phyloP scores from a whole-genome alignment of 73 alveolate genomes.

The Paramecium pentaurelia region DNA sequence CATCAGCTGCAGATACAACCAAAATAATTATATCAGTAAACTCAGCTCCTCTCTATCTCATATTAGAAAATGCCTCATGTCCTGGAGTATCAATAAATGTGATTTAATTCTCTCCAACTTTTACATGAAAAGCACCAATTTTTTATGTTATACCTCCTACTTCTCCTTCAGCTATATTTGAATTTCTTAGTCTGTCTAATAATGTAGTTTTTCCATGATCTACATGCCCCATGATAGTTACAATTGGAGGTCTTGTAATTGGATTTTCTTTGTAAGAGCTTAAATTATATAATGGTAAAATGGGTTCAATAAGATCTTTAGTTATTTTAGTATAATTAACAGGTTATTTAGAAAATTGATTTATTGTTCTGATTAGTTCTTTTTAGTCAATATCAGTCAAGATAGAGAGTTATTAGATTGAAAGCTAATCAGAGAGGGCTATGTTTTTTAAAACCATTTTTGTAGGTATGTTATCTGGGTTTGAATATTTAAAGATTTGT shows the following conservation, averaged over 20 bases:
- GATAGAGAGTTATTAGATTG: neutral
- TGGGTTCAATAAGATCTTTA: neutral
- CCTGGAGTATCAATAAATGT: conserved; percentile 98
- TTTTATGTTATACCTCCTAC: conserved; percentile 91
- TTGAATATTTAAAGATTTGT: neutral
- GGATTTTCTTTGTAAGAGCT: neutral
- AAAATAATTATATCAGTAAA: conserved; percentile 88
- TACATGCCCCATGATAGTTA: conserved; percentile 97
- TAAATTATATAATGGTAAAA: neutral
- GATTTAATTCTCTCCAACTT: conserved; percentile 68
- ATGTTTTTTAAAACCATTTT: neutral
- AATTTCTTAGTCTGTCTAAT: conserved; percentile 81
- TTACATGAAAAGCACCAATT: conserved; percentile 91
- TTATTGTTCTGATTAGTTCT: neutral
- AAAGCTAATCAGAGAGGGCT: neutral
- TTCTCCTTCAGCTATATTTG: conserved; percentile 80
- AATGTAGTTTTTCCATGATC: conserved; percentile 97
- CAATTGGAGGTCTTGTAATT: conserved; percentile 75
- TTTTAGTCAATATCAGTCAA: neutral
- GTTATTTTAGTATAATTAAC: neutral
- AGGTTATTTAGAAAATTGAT: neutral
- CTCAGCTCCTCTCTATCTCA: conserved; percentile 93
- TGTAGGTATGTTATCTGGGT: neutral
- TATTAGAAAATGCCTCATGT: conserved; percentile 88
- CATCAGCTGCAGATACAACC: conserved; percentile 93